Evolutionary conservation across 352 stramenopile genomes (phyloP), one percentile per base, ranked within the genome.

Genomic region (Lagenidium sp.): DNA sequence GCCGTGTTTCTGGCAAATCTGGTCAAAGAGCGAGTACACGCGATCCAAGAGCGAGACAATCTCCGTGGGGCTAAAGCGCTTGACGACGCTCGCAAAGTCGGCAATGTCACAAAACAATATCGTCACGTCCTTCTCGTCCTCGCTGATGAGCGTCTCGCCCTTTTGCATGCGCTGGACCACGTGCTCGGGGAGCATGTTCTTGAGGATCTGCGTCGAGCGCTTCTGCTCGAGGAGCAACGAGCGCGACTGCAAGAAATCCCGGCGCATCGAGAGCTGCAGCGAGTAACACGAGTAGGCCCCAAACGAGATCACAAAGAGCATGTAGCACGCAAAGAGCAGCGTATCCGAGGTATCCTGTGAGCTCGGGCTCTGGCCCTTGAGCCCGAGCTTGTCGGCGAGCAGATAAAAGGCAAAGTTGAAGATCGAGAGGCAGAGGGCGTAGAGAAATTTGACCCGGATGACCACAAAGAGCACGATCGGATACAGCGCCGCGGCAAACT

Each of bases 1-100:
- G 10, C 82, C 77, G 44, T 97, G 82, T 47, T 96, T 94, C 28
- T 82, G 57, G 30, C 81, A 94, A 38, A 97, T 89, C 22, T 85
- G 72, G 46, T 97, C 86, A 40, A 97, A 96, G 1, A 91, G 64
- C 4, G 79, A 92, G 56, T 96, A 97, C n/a, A 97, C 77, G 15
- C 85, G 70, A 57, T 96, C 83, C 10, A 97, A 63, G 12, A 97
- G 55, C 44, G 80, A 85, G 0, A 93, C 77, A 2, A 93, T 70
- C 24, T 91, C 72, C 0, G 69, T 85, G 3, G 77, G 81, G 23
- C 59, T 66, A 28, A 91, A 90, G 2, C 77, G 73, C 19, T 80
- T 87, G 6, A 91, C 70, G 40, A 91, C 84, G 0, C 71, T 85
- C 1, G 64, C 65, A 51, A 93, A 89, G 47, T 94, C 81, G 1